A percentile compares a stretch with the other conserved stretches of the same genome.
These are phyloP conservation scores for Dendrostoma leiphaemia DNA, from an alignment of 2,329 filamentous ascomycete species.

Conservation along the genomic window DNA sequence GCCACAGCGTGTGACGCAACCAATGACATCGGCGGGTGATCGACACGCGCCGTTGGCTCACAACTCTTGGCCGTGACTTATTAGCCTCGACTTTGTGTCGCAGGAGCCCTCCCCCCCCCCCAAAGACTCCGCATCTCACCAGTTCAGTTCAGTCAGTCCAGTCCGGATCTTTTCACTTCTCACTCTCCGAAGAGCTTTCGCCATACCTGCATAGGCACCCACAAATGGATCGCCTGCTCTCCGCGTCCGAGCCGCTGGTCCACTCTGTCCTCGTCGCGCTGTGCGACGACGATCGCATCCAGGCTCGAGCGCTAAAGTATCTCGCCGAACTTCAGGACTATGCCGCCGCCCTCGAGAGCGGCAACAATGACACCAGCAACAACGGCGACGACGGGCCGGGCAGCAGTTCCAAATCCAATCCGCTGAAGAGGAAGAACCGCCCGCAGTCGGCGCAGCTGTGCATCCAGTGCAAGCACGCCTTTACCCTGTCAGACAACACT, in stretches of 20 bases:
- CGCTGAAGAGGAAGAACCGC: constrained; percentile 6
- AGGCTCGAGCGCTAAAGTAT: constrained; percentile 8
- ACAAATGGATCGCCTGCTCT: constrained; percentile 13
- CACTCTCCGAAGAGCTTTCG: no score
- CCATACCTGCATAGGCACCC: no score
- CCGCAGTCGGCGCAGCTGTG: constrained; percentile 10
- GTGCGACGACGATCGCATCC: constrained; percentile 11
- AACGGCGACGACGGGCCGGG: background rate
- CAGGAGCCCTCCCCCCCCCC: no score
- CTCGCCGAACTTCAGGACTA: constrained; percentile 13
- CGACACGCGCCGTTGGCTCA: no score
- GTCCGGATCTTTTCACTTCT: background rate
- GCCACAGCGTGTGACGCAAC: background rate
- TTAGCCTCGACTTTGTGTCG: background rate
- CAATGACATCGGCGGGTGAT: background rate
- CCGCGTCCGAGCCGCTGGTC: constrained; percentile 8
- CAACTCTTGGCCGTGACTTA: background rate
- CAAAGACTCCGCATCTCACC: background rate
- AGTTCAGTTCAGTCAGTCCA: no score
- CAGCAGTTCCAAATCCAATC: background rate
- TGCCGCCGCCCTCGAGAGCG: background rate
- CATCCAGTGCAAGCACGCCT: constrained; percentile 11
- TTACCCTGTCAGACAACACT: constrained; percentile 2
- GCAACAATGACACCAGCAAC: no score
- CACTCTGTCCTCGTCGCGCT: constrained; percentile 15